phyloP scores from a whole-genome alignment of 805 yeast genomes.

The Saturnispora serradocipensis region DNA sequence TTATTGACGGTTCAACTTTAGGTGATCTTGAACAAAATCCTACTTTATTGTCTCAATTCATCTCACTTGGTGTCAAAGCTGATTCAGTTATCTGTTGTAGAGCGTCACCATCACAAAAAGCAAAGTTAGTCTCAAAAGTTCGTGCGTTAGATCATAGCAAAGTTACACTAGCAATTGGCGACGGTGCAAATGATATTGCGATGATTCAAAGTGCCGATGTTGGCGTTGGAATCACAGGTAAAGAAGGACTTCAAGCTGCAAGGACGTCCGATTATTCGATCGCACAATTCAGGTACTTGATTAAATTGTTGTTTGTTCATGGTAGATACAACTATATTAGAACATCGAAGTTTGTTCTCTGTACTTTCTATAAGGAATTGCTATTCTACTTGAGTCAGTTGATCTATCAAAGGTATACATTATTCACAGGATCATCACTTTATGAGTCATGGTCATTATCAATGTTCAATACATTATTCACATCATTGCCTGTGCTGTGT shows the following conservation, averaged over 20 bases:
- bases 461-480: slow-evolving; percentile 93
- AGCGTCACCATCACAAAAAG: slow-evolving; percentile 96
- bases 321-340: slow-evolving; percentile 94
- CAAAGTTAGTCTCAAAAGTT: slow-evolving; percentile 76
- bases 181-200: slow-evolving; percentile 98
- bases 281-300: slow-evolving; percentile 82
- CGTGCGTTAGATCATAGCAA: slow-evolving; percentile 55
- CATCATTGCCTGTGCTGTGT: slow-evolving; percentile 84
- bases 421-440: slow-evolving; percentile 87
- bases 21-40: slow-evolving; percentile 63
- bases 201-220: slow-evolving; percentile 99
- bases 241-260: slow-evolving; percentile 95
- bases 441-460: slow-evolving; percentile 96
- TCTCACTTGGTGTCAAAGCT: slow-evolving; percentile 77
- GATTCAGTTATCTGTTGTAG: slow-evolving; percentile 93
- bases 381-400: slow-evolving; percentile 84
- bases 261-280: slow-evolving; percentile 90
- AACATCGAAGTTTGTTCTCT: slow-evolving; percentile 81
- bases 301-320: slow-evolving; percentile 81
- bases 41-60: slow-evolving; percentile 61
- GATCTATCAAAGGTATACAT: slow-evolving; percentile 73
- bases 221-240: slow-evolving; percentile 95
- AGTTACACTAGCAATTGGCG: slow-evolving; percentile 94
- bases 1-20: slow-evolving; percentile 89
- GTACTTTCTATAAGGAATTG: slow-evolving; percentile 92